Base-by-base conservation (phyloP, 345 rosid species). In the Luvunga scandens region DNA sequence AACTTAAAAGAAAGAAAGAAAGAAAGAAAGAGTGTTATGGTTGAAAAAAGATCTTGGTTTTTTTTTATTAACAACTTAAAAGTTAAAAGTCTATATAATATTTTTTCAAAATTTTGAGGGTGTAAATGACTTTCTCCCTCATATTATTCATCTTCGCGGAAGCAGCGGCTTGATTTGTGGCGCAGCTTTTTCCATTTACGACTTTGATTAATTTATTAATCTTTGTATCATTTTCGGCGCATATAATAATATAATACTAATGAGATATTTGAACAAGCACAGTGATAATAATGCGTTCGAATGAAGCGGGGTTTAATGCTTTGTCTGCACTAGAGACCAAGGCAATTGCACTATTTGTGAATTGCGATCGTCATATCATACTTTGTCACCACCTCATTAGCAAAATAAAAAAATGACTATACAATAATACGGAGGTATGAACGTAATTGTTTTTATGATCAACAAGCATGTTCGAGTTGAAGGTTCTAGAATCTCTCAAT, bases 121-220 rank as follows among this genome's bases (percentile, higher is more conserved):
- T 3, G 50, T 45, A 3, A 45, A 12, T 45, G 1, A 2, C 4
- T 12, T 45, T 42, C 4, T 10, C 50, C 50, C 16, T 50, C 18
- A 5, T 18, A 50, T 50, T 50, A 50, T 53, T 53, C 18, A 53
- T 53, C 57, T 8, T 53, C 60, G 68, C 81, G 63, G 69, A 66
- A 78, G 48, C 77, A 45, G 25, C n/a, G 76, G 78, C 85, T 75
- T 68, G 68, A 80, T 73, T 81, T 66, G 63, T 71, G 84, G 71
- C n/a, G 30, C 50, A 25, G 28, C 25, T 39, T 66, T 59, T 69
- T 4, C 39, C 21, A 7, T 48, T 27, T 38, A 69, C 4, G 24
- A 42, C 73, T 45, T 27, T 69, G 22, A 45, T 27, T 69, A 25
- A 69, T 14, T 63, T 27, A 63, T 63, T 45, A 45, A 27, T 69